phyloP scores from a whole-genome alignment of 306 rosid species.

The Prinsepia uniflora region DNA sequence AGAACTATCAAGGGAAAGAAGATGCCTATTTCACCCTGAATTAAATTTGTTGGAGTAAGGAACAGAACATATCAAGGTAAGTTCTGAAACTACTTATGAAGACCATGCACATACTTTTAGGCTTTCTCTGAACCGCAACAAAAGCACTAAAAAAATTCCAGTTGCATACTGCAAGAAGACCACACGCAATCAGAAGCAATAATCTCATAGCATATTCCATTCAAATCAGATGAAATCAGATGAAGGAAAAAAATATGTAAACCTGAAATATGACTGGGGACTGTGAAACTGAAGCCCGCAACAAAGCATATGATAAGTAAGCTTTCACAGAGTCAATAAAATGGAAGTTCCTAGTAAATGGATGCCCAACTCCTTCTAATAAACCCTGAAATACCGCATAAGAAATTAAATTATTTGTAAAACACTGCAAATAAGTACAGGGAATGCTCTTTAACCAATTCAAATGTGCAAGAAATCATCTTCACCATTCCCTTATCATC shows the following conservation, averaged over 20 bases:
- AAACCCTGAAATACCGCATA: constrained; percentile 64
- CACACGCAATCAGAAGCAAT: constrained; percentile 23
- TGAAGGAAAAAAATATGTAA: constrained; percentile 22
- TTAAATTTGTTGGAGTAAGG: constrained; percentile 32
- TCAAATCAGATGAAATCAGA: constrained; percentile 10
- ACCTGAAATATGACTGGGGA: constrained; percentile 98
- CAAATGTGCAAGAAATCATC: constrained; percentile 3
- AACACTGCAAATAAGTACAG: constrained; percentile 14
- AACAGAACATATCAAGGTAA: constrained; percentile 12
- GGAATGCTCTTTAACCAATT: background rate
- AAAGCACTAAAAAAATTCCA: constrained; percentile 86
- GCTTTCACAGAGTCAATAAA: constrained; percentile 99
- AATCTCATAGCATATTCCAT: constrained; percentile 11
- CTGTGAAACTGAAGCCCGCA: constrained; percentile 94
- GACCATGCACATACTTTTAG: constrained; percentile 71
- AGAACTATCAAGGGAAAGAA: constrained; percentile 95
- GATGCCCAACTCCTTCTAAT: constrained; percentile 92
- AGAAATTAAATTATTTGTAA: constrained; percentile 13
- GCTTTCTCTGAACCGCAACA: constrained; percentile 96
- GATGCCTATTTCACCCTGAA: constrained; percentile 98
- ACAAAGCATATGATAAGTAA: constrained; percentile 89
- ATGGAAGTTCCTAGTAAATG: constrained; percentile 91
- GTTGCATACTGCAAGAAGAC: constrained; percentile 80
- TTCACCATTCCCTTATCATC: background rate
- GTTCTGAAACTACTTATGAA: constrained; percentile 26